These are phyloP conservation scores for Trifolium pratense DNA, from an alignment of 306 rosid species.

Conservation along the genomic window DNA sequence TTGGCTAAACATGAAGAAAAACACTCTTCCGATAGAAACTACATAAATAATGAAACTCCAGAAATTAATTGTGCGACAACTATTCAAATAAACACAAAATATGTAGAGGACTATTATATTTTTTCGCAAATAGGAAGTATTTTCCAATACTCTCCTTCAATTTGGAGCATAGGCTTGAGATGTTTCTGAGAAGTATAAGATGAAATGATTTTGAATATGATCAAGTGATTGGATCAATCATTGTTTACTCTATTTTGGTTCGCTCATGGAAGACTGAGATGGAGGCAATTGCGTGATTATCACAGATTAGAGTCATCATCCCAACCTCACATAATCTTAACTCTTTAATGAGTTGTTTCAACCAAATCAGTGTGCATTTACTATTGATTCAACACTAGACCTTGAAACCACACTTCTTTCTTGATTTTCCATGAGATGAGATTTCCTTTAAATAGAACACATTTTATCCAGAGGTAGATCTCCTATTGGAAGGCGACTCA, in stretches of 20 bases:
- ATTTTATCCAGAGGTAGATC: too few relatives aligned
- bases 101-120: background rate
- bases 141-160: background rate
- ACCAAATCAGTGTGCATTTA: too few relatives aligned
- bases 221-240: background rate
- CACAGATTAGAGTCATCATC: background rate
- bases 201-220: background rate
- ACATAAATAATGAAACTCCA: background rate
- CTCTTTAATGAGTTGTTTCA: too few relatives aligned
- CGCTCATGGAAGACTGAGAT: background rate
- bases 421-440: too few relatives aligned
- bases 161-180: background rate
- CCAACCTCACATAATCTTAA: background rate
- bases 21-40: background rate
- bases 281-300: background rate
- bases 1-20: slow-evolving; percentile 5
- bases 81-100: background rate
- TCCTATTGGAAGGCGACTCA: too few relatives aligned
- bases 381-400: too few relatives aligned
- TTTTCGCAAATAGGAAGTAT: background rate
- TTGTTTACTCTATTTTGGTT: background rate
- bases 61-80: background rate
- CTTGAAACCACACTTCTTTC: too few relatives aligned
- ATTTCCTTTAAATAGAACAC: too few relatives aligned
- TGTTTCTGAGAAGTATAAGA: background rate